Conservation (phyloP, 768 basidiomycete species). For the Leucosporidium yakuticum region DNA sequence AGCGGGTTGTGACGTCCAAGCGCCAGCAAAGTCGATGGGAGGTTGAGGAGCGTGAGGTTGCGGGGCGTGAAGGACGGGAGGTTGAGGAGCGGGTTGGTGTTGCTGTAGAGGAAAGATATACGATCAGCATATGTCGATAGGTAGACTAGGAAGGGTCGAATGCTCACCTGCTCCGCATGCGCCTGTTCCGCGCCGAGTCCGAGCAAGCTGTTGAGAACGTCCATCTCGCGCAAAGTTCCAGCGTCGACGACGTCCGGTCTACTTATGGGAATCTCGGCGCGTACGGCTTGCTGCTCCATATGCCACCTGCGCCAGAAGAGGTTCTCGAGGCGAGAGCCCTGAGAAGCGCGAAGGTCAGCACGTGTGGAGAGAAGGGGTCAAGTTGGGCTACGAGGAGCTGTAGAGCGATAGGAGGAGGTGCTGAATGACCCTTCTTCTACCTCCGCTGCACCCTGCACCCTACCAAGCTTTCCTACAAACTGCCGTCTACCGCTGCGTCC, state of each 20-base stretch:
- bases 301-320: slow-evolving; percentile 31
- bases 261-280: background rate
- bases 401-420: too few relatives aligned
- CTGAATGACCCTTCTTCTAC: too few relatives aligned
- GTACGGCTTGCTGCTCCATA: slow-evolving; percentile 16
- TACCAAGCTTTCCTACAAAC: too few relatives aligned
- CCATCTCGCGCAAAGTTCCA: background rate
- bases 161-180: background rate
- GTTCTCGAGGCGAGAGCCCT: slow-evolving; percentile 31
- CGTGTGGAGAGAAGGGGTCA: too few relatives aligned
- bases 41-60: slow-evolving; percentile 7
- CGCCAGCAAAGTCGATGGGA: background rate
- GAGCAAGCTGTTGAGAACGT: background rate
- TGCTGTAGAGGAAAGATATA: background rate
- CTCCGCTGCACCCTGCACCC: too few relatives aligned
- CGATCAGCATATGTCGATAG: background rate
- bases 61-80: slow-evolving; percentile 10
- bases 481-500: too few relatives aligned
- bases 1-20: background rate
- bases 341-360: background rate
- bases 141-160: background rate
- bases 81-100: slow-evolving; percentile 3
- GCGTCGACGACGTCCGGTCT: background rate
- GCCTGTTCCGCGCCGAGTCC: background rate
- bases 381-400: too few relatives aligned